Base-by-base conservation (phyloP, 805 yeast species). In the Dipodascus geniculatus region DNA sequence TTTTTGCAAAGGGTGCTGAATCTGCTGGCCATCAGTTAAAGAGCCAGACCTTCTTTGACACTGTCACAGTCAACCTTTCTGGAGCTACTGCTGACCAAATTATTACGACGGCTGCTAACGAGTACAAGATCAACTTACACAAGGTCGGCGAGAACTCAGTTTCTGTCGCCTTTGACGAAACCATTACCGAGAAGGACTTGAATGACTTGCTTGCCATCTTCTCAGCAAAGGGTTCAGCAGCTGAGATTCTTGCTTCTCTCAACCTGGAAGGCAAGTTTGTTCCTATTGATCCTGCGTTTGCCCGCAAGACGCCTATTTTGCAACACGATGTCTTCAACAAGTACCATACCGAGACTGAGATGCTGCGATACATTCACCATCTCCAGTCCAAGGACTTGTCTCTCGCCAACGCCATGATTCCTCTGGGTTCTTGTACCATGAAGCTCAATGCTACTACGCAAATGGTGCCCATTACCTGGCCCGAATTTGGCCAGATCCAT, bases 361-460 rank as follows among this genome's bases (percentile, higher is more conserved):
- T 93, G 85, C 76, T 93, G 60, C 81, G 99, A 67, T 93, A 93
- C 71, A 72, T 93, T 62, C 93, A 88, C 65, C 77, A 78, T 56
- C 74, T 93, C 53, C 98, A 93, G 71, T 70, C 79, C 56, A 88
- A 86, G 71, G 99, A 93, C 72, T 74, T 93, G 56, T 91, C 98
- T 0, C 75, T 93, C 55, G 96, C 98, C 9, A 85, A 89, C 65
- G 86, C 97, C 3, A 93, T 93, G 99, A 93, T 93, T 57, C 95
- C 99, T 22, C 77, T 93, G 58, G 99, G 99, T 23, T 87, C 96
- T 4, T 93, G 99, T 74, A 93, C 99, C 19, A 93, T 93, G 99
- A 93, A 93, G 69, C 77, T 93, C 64, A 93, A 93, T 66, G 85
- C 96, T 53, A 91, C 98, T 1, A 95, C 89, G 6, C 91, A 88